These are phyloP conservation scores for Inonotus obliquus DNA, from an alignment of 1,284 basidiomycete species.

Conservation along the genomic window DNA sequence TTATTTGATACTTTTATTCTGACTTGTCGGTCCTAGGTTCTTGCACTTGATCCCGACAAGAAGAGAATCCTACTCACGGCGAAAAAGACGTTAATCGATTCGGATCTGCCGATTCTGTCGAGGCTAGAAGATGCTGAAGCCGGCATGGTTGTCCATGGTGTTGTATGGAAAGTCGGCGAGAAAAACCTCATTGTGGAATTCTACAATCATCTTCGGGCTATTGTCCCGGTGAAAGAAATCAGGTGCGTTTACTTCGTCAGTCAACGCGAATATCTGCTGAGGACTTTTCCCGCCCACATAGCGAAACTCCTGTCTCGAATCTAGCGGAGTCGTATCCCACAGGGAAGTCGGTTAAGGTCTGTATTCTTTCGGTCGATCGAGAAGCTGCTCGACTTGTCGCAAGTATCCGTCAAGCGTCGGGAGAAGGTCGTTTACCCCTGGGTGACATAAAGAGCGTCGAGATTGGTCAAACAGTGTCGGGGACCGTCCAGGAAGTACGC, in stretches of 20 bases:
- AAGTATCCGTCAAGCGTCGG: constrained; percentile 81
- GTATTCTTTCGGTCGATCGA: constrained; percentile 70
- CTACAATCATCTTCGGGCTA: constrained; percentile 85
- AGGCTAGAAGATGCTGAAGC: constrained; percentile 64
- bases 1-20: not conserved
- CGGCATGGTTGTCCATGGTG: constrained; percentile 78
- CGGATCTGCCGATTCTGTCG: constrained; percentile 67
- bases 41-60: constrained; percentile 77
- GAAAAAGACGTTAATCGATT: constrained; percentile 89
- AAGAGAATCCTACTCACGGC: constrained; percentile 86
- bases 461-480: constrained; percentile 72
- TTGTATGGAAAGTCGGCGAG: constrained; percentile 77
- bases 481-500: constrained; percentile 73
- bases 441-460: constrained; percentile 69
- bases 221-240: constrained; percentile 77
- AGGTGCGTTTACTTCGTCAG: constrained; percentile 46
- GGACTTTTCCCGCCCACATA: constrained; percentile 26
- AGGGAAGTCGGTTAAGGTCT: constrained; percentile 85
- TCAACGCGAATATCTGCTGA: not conserved
- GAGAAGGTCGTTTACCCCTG: constrained; percentile 44
- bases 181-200: constrained; percentile 84
- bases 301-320: constrained; percentile 60
- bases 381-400: constrained; percentile 70
- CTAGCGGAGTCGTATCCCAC: constrained; percentile 69
- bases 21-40: constrained; percentile 51